Evolutionary conservation across 768 basidiomycete genomes (phyloP).

Genomic region (Phylloporus sp.): DNA sequence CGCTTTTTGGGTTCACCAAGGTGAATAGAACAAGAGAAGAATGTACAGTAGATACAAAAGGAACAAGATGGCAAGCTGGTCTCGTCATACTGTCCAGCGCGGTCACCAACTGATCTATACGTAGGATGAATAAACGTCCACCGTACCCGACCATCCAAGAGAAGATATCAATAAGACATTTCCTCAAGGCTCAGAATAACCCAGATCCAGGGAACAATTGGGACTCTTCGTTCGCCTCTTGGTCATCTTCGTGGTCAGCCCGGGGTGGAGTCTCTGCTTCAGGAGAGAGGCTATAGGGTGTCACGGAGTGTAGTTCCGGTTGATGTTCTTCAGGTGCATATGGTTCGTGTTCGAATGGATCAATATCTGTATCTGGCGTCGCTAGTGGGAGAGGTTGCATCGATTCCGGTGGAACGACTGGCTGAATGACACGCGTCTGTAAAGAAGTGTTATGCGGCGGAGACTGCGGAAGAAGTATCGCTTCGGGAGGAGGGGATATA

Average conservation of each 20-base stretch:
- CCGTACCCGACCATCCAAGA: not conserved
- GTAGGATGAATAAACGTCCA: not conserved
- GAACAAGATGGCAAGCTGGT: constrained; percentile 3
- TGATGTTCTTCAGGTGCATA: constrained; percentile 20
- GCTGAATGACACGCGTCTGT: constrained; percentile 2
- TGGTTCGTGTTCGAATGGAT: constrained; percentile 33
- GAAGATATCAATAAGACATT: not conserved
- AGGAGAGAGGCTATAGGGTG: constrained; percentile 29
- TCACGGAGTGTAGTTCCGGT: constrained; percentile 13
- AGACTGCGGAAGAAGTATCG: constrained; percentile 9
- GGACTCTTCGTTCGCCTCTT: constrained; percentile 30
- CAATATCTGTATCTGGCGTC: constrained; percentile 30
- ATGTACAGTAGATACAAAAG: constrained; percentile 24
- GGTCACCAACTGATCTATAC: constrained; percentile 13
- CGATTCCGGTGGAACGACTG: constrained; percentile 9
- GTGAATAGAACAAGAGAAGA: not conserved
- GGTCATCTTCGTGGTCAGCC: constrained; percentile 19
- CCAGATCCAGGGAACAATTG: constrained; percentile 44
- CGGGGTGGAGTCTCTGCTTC: constrained; percentile 7
- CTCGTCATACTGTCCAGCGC: constrained; percentile 10
- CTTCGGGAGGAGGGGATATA: constrained; percentile 11
- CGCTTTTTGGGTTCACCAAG: not conserved
- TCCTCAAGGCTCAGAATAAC: constrained; percentile 30
- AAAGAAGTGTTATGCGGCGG: constrained; percentile 4
- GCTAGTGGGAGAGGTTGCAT: constrained; percentile 15